Evolutionary conservation across 1,284 basidiomycete species (phyloP).

Genomic region (Lentinula novae-zelandiae): DNA sequence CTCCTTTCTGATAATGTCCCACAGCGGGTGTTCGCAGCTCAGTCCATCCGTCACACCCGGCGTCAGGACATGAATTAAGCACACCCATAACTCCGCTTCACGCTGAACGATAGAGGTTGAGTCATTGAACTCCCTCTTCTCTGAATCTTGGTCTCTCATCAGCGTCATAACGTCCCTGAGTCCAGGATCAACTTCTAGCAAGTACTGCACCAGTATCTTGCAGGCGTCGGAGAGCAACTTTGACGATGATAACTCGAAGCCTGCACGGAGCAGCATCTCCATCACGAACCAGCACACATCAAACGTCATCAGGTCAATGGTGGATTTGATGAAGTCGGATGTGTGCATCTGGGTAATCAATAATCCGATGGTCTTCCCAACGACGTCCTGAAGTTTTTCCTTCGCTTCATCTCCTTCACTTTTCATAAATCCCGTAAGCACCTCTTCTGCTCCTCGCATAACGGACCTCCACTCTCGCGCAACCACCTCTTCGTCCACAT

Average conservation of each 20-base stretch:
- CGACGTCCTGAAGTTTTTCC: conserved; percentile 10
- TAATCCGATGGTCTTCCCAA: conserved; percentile 36
- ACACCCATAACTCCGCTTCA: conserved; percentile 74
- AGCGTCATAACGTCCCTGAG: conserved; percentile 5
- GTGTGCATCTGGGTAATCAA: conserved; percentile 38
- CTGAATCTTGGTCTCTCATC: conserved; percentile 25
- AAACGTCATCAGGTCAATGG: conserved; percentile 37
- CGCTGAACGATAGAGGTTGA: conserved; percentile 24
- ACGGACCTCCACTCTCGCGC: conserved; percentile 35
- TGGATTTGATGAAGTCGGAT: conserved; percentile 22
- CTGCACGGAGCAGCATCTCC: conserved; percentile 46
- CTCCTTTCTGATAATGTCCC: conserved; percentile 38
- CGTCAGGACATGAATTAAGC: conserved; percentile 50
- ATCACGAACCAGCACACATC: conserved; percentile 57
- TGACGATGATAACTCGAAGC: background rate
- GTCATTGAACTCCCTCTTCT: conserved; percentile 8
- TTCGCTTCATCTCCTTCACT: background rate
- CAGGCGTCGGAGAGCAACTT: conserved; percentile 22
- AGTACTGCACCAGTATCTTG: conserved; percentile 41
- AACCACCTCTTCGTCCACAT: conserved; percentile 26
- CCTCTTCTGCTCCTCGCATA: conserved; percentile 23
- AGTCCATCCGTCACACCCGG: conserved; percentile 14
- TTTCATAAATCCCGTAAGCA: background rate
- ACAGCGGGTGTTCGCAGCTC: conserved; percentile 36
- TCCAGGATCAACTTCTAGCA: conserved; percentile 52